Base-by-base conservation (phyloP, 208 protist species). In the Strigomonas galati region DNA sequence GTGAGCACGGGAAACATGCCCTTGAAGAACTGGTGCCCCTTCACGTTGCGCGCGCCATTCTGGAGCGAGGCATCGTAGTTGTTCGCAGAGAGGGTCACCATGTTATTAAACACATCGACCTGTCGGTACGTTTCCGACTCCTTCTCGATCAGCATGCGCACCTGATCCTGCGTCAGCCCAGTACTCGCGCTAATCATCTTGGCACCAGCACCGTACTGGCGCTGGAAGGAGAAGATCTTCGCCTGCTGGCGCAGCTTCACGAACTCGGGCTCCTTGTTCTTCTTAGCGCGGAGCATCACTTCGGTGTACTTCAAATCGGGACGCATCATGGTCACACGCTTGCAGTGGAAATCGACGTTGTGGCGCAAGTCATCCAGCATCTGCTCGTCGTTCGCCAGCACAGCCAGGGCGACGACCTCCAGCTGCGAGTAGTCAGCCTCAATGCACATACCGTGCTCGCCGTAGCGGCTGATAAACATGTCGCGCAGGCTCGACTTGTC, bases 191-290 rank as follows among this genome's bases (percentile, higher is more conserved):
- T 94, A 63, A 97, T 90, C 90, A 95, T 95, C 67, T 87, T 90
- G 46, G 85, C 91, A 1, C 93, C 93, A 3, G 93, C 93, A 53
- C 93, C 93, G 74, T 97, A 97, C 75, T 97, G 93, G 53, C 93
- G 75, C 72, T 97, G 93, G 64, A 97, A 97, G 37, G 90, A 96
- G 73, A 97, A 97, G 44, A 96, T 94, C 69, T 97, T 97, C 5
- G 93, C 93, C 69, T 96, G 92, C 71, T 95, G 90, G 12, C 93
- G 84, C 63, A 95, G 72, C 76, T 95, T 93, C 51, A 93, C 87
- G 74, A 94, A 97, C 72, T 94, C 93, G 10, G 87, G 89, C 65
- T 95, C 90, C 75, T 97, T 97, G 67, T 96, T 92, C 67, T 90
- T 93, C 66, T 97, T 97, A 31, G 90, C 87, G 14, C 83, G 82